Evolutionary conservation across 805 yeast genomes (phyloP).

Genomic region (Clavispora vitiphila): DNA sequence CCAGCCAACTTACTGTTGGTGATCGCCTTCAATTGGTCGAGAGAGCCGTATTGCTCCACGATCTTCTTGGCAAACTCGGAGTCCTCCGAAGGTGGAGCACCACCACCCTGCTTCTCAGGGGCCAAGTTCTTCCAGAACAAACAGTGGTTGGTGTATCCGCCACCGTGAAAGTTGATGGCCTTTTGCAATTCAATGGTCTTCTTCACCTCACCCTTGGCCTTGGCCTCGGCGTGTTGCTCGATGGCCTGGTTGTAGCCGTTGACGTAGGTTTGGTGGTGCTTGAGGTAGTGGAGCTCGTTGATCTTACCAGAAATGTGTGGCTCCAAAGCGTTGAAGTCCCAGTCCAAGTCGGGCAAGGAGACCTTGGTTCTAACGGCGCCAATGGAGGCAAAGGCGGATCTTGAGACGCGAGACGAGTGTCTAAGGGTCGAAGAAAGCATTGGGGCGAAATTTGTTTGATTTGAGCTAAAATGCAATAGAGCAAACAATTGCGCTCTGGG

Average conservation of each 20-base stretch:
- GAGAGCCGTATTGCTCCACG: constrained; percentile 39
- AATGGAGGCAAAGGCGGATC: constrained; percentile 10
- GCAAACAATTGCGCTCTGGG: background rate
- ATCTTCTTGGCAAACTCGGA: constrained; percentile 36
- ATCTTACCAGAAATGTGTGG: constrained; percentile 44
- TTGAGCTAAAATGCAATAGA: background rate
- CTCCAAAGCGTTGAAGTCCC: constrained; percentile 44
- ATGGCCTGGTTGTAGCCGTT: constrained; percentile 43
- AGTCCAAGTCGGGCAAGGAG: constrained; percentile 41
- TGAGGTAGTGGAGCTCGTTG: constrained; percentile 44
- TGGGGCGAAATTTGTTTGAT: background rate
- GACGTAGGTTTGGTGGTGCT: constrained; percentile 49
- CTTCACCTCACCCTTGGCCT: constrained; percentile 40
- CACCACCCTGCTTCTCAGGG: constrained; percentile 40
- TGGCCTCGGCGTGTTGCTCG: constrained; percentile 33
- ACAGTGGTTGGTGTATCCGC: constrained; percentile 48
- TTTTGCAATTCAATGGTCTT: constrained; percentile 40
- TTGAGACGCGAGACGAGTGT: constrained; percentile 9
- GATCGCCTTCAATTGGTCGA: constrained; percentile 37
- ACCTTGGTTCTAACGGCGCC: constrained; percentile 19
- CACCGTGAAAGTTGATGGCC: constrained; percentile 46
- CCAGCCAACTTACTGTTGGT: constrained; percentile 42
- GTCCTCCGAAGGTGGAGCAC: constrained; percentile 19
- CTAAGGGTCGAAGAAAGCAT: constrained; percentile 16
- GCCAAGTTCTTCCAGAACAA: constrained; percentile 48